Conservation (phyloP, 257 asterid species). For the Solanum piurae region DNA sequence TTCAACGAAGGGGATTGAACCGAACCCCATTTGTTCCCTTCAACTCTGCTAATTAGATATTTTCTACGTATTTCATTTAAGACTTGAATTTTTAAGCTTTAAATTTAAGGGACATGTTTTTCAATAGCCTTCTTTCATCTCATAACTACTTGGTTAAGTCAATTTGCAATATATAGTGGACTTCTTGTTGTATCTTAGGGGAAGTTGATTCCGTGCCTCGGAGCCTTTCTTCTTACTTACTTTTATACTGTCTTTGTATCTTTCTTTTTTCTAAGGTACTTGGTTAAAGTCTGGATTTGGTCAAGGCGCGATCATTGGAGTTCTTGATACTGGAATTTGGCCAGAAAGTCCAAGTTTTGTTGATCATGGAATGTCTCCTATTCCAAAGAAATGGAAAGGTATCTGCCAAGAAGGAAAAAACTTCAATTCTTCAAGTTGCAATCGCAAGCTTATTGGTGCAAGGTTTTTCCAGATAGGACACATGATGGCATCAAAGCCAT, state of each 20-base stretch:
- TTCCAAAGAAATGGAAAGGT: conserved; percentile 75
- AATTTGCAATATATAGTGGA: not conserved
- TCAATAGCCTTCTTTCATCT: not conserved
- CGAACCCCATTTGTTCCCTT: not conserved
- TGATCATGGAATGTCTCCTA: conserved; percentile 64
- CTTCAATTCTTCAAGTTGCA: conserved; percentile 55
- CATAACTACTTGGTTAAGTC: not conserved
- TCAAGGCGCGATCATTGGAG: conserved; percentile 64
- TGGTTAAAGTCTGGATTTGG: conserved; percentile 61
- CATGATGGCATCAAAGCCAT: conserved; percentile 38
- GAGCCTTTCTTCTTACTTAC: not conserved
- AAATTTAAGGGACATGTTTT: not conserved
- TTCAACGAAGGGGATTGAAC: not conserved
- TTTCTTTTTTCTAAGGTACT: conserved; percentile 23
- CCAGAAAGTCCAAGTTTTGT: conserved; percentile 90
- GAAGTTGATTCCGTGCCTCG: not conserved
- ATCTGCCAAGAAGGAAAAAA: conserved; percentile 55
- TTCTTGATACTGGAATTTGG: conserved; percentile 91
- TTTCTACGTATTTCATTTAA: not conserved
- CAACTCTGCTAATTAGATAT: not conserved
- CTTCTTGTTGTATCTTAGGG: not conserved
- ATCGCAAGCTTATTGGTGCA: conserved; percentile 79
- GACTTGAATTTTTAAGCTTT: not conserved
- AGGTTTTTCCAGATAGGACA: conserved; percentile 76
- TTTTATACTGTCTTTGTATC: not conserved